These are phyloP conservation scores for Neurospora sp. DNA, from an alignment of 495 filamentous ascomycete genomes.

Conservation along the genomic window DNA sequence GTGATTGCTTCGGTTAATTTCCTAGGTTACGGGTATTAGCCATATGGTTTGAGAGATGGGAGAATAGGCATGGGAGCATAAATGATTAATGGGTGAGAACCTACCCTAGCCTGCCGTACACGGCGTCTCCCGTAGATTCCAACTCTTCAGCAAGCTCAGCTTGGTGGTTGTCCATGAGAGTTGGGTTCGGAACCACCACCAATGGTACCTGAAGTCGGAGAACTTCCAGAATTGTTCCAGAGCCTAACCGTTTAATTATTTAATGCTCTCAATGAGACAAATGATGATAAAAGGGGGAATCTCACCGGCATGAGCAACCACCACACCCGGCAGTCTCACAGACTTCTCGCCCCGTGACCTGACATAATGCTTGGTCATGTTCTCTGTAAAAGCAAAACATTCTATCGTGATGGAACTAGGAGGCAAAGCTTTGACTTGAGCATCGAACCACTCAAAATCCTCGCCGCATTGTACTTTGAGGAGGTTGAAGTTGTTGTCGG, in stretches of 20 bases:
- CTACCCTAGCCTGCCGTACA: constrained; percentile 57
- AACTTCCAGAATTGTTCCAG: constrained; percentile 79
- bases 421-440: constrained; percentile 6
- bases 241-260: constrained; percentile 41
- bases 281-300: background rate
- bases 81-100: constrained; percentile 3
- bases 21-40: constrained; percentile 8
- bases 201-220: constrained; percentile 55
- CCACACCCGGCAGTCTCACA: constrained; percentile 42
- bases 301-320: constrained; percentile 84
- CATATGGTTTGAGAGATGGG: background rate
- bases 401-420: constrained; percentile 34
- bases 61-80: no score
- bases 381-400: constrained; percentile 54
- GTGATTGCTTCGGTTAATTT: constrained; percentile 13
- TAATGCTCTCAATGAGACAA: background rate
- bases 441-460: constrained; percentile 24
- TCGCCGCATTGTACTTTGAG: constrained; percentile 71
- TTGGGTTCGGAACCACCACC: constrained; percentile 77
- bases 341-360: constrained; percentile 19
- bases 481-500: constrained; percentile 45
- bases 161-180: constrained; percentile 85
- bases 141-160: constrained; percentile 70
- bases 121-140: constrained; percentile 54
- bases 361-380: constrained; percentile 46